These are phyloP conservation scores for Sarocladiaceae sp. DNA, from an alignment of 2,329 filamentous ascomycete species.

Conservation along the genomic window DNA sequence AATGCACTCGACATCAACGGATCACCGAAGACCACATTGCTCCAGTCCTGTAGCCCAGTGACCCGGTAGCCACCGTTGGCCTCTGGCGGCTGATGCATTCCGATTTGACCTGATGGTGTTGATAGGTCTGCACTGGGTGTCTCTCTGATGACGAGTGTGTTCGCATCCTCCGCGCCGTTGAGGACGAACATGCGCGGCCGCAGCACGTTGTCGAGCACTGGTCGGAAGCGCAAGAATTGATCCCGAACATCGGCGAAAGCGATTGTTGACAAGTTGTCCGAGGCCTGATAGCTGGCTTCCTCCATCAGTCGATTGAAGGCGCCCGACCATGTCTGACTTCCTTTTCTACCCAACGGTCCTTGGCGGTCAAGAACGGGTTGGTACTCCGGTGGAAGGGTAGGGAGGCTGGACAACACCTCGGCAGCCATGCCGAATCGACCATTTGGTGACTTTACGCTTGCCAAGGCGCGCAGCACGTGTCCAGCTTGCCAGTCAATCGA, in stretches of 20 bases:
- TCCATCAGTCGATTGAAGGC: slow-evolving; percentile 49
- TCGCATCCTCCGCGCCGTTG: slow-evolving; percentile 43
- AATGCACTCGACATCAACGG: slow-evolving; percentile 47
- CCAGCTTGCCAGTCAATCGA: slow-evolving; percentile 42
- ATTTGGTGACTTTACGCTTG: slow-evolving; percentile 36
- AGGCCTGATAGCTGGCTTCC: slow-evolving; percentile 51
- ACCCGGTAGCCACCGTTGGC: slow-evolving; percentile 28
- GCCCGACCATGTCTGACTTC: slow-evolving; percentile 37
- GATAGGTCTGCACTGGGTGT: too few species aligned
- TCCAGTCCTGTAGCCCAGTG: slow-evolving; percentile 52
- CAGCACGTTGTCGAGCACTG: slow-evolving; percentile 45
- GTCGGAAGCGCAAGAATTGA: slow-evolving; percentile 43
- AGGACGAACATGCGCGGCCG: slow-evolving; percentile 47
- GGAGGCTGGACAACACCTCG: slow-evolving; percentile 20
- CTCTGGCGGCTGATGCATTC: not conserved
- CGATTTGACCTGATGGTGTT: too few species aligned
- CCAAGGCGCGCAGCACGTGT: slow-evolving; percentile 37
- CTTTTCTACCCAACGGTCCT: not conserved
- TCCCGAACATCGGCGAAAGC: slow-evolving; percentile 48
- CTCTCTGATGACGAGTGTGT: slow-evolving; percentile 49
- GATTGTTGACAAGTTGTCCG: slow-evolving; percentile 51
- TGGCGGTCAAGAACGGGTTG: not conserved
- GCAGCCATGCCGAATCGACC: slow-evolving; percentile 37
- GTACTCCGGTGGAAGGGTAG: slow-evolving; percentile 4
- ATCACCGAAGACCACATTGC: slow-evolving; percentile 53